Base-by-base conservation (phyloP, 768 basidiomycete species). In the Mycena haematopus region DNA sequence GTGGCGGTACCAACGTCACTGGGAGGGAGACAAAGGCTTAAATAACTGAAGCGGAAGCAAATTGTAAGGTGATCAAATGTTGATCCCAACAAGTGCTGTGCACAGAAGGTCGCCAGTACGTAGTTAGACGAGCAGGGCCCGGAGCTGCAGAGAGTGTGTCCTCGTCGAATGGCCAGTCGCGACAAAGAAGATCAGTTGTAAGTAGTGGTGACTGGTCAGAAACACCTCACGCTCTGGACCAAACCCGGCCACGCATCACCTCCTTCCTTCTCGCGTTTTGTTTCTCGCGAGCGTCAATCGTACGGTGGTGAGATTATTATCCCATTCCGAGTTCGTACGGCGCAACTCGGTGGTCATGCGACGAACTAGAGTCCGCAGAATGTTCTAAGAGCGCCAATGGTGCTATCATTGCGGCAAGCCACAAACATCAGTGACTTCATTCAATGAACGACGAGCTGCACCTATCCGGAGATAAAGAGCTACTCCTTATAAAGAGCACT, bases 41-140 rank as follows among this genome's bases (percentile, higher is more conserved):
- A 17, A 46, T 19, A 56, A 51, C 27, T 40, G 47, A 52, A 31
- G 46, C 52, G 60, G 60, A 62, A 56, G 52, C 60, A 62, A 62
- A 62, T 56, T 25, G 49, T 19, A 31, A n/a, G 36, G 3, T 4
- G n/a, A 31, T 42, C 13, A 17, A 50, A 46, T 24, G 45, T 15
- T 47, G 46, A 47, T 27, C 6, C 46, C 46, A 47, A 15, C n/a
- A 27, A 47, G 14, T 47, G 22, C 44, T 24, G 46, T 13, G 45
- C 22, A 46, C 22, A 25, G 45, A 24, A 22, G 45, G 14, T 46
- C n/a, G n/a, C n/a, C n/a, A n/a, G n/a, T n/a, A n/a, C n/a, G n/a
- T n/a, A n/a, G n/a, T n/a, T n/a, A n/a, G n/a, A n/a, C n/a, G n/a
- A n/a, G n/a, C n/a, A n/a, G n/a, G n/a, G n/a, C n/a, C n/a, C n/a